Conservation (phyloP, 768 basidiomycete genomes). For the Lentinula edodes region DNA sequence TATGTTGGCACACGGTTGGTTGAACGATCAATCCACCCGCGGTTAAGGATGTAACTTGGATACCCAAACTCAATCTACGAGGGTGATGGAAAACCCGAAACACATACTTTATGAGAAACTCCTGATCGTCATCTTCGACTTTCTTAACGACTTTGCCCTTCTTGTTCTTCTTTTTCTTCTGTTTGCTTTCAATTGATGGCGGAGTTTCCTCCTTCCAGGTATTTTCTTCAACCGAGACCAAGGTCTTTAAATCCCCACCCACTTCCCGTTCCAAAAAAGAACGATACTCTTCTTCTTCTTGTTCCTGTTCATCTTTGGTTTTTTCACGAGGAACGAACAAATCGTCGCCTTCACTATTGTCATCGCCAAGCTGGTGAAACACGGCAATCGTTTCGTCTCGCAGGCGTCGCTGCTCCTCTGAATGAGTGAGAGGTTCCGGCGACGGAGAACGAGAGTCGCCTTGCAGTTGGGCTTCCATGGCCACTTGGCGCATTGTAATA, state of each 20-base stretch:
- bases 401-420: constrained; percentile 70
- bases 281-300: constrained; percentile 83
- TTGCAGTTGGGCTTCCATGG: constrained; percentile 55
- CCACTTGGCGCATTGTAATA: constrained; percentile 68
- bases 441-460: constrained; percentile 52
- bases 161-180: constrained; percentile 21
- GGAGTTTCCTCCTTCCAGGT: constrained; percentile 9
- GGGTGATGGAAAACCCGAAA: neutral
- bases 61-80: neutral
- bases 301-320: constrained; percentile 68
- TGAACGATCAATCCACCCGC: constrained; percentile 91
- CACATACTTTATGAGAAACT: constrained; percentile 85
- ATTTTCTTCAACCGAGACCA: constrained; percentile 53
- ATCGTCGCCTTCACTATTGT: constrained; percentile 47
- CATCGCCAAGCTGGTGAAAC: constrained; percentile 51
- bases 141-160: constrained; percentile 31
- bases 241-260: constrained; percentile 62
- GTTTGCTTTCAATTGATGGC: constrained; percentile 21
- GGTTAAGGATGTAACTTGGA: constrained; percentile 88
- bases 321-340: constrained; percentile 72
- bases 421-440: constrained; percentile 59
- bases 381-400: constrained; percentile 81
- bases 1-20: constrained; percentile 78
- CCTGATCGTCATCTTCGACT: constrained; percentile 63
- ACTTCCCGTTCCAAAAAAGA: constrained; percentile 78